A percentile compares a stretch with the other conserved stretches of the same genome.
Conservation (phyloP, 768 basidiomycete species). For the Artomyces pyxidatus region DNA sequence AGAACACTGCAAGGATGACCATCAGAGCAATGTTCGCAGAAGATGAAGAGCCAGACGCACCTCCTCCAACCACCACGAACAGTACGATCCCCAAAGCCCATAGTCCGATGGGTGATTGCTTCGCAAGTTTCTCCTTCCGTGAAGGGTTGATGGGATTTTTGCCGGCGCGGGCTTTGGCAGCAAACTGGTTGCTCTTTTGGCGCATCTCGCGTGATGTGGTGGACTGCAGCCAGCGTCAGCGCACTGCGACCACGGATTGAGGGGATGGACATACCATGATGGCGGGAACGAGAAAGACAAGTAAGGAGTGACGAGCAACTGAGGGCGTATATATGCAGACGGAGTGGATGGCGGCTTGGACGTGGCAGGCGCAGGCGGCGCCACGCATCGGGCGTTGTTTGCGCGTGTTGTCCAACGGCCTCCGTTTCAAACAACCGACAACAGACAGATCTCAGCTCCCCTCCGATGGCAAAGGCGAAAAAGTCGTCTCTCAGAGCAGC, state of each 20-base stretch:
- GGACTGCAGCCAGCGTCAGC: background rate
- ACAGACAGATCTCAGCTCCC: conserved; percentile 1
- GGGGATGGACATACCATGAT: background rate
- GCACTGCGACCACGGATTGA: background rate
- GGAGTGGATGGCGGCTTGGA: conserved; percentile 3
- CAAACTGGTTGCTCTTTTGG: conserved; percentile 75
- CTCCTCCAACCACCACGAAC: conserved; percentile 77
- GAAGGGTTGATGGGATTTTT: conserved; percentile 72
- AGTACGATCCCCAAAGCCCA: conserved; percentile 69
- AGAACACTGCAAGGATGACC: conserved; percentile 43
- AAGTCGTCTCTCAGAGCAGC: conserved; percentile 54
- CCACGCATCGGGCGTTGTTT: conserved; percentile 8
- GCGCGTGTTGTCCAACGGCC: conserved; percentile 6
- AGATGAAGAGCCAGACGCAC: conserved; percentile 33
- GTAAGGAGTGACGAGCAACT: conserved; percentile 1
- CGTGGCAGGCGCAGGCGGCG: conserved; percentile 3
- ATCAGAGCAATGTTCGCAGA: background rate
- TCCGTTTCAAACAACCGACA: background rate
- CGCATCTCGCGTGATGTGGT: conserved; percentile 77
- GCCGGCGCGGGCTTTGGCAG: conserved; percentile 59
- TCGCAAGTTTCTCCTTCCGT: conserved; percentile 59
- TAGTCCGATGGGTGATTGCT: conserved; percentile 65
- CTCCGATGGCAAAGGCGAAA: conserved; percentile 20
- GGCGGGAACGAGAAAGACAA: background rate
- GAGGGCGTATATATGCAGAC: background rate